phyloP scores from a whole-genome alignment of 1,139 yeast species.

The Kurtzmaniella quercitrusa region DNA sequence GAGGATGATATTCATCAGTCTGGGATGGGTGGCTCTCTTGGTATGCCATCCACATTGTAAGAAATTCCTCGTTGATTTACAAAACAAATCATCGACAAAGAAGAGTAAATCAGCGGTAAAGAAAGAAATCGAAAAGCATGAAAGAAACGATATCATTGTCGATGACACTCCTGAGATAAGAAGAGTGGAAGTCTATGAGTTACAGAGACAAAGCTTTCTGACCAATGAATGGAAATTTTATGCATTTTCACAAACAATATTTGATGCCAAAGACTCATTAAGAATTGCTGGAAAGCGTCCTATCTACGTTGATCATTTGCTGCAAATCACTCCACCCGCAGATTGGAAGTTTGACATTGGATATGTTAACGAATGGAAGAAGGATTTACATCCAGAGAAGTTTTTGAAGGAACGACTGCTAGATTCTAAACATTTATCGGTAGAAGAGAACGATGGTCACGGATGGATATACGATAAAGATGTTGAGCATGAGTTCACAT shows the following conservation, averaged over 20 bases:
- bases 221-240: conserved; percentile 53
- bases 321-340: conserved; percentile 60
- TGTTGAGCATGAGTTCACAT: conserved; percentile 19
- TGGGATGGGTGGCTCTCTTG: conserved; percentile 51
- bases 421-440: conserved; percentile 13
- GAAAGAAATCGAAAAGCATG: conserved; percentile 26
- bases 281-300: conserved; percentile 62
- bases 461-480: conserved; percentile 42
- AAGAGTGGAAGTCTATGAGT: conserved; percentile 70
- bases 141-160: conserved; percentile 50
- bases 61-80: conserved; percentile 13
- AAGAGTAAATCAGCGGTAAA: conserved; percentile 13
- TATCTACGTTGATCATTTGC: conserved; percentile 54
- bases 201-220: conserved; percentile 62
- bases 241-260: conserved; percentile 37
- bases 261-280: conserved; percentile 45
- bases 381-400: conserved; percentile 48
- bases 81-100: conserved; percentile 7
- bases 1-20: conserved; percentile 50
- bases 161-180: conserved; percentile 64
- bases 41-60: conserved; percentile 57
- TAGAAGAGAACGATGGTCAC: conserved; percentile 37
- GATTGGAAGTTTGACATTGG: conserved; percentile 69
- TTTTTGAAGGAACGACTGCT: conserved; percentile 54
- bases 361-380: conserved; percentile 58